phyloP scores from a whole-genome alignment of 164 flowering plant genomes.

The Nymphaea thermarum region DNA sequence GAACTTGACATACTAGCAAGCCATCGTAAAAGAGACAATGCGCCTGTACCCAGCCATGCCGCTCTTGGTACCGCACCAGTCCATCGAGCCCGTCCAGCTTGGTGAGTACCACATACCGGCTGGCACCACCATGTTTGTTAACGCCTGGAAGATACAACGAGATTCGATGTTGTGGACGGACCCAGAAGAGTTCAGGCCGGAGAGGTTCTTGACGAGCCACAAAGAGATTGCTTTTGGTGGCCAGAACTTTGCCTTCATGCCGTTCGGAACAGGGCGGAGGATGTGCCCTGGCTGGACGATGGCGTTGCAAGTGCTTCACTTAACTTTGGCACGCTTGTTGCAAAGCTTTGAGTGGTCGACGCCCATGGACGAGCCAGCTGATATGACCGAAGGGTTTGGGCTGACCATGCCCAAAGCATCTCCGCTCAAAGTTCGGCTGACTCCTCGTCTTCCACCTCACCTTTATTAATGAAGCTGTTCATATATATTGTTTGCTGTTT shows the following conservation, averaged over 20 bases:
- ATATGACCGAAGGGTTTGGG: no score
- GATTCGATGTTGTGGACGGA: slow-evolving; percentile 41
- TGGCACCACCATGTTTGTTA: slow-evolving; percentile 31
- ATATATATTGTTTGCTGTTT: no score
- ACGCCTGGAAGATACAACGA: slow-evolving; percentile 41
- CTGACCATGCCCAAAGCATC: no score
- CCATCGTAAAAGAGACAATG: slow-evolving; percentile 9
- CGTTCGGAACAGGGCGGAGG: slow-evolving; percentile 2
- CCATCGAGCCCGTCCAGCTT: slow-evolving; percentile 22
- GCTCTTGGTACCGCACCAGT: slow-evolving; percentile 31
- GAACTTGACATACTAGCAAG: background rate
- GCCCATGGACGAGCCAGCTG: no score
- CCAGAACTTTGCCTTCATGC: slow-evolving; percentile 1
- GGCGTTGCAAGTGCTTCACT: no score
- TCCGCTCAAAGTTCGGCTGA: no score
- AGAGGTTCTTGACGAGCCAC: slow-evolving; percentile 18
- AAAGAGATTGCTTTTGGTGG: background rate
- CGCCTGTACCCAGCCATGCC: slow-evolving; percentile 34
- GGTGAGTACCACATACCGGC: slow-evolving; percentile 25
- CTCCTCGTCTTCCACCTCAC: no score
- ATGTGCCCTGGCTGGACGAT: background rate
- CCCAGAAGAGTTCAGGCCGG: slow-evolving; percentile 35
- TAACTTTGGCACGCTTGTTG: no score
- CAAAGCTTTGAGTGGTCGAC: no score
- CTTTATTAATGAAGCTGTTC: no score